These are phyloP conservation scores for Phytophthora capsici DNA, from an alignment of 352 stramenopile species.

Conservation along the genomic window DNA sequence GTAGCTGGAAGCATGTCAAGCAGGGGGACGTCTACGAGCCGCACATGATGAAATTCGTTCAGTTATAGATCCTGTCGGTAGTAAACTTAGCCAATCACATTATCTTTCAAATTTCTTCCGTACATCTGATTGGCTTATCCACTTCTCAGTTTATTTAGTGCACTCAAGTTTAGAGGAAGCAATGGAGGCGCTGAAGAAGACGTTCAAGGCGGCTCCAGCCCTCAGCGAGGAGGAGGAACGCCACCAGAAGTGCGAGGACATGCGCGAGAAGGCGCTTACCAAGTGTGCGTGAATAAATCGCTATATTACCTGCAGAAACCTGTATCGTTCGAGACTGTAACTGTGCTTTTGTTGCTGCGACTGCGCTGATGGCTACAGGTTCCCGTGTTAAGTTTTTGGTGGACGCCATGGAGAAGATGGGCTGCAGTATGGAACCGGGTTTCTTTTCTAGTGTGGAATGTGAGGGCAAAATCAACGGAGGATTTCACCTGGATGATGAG, in stretches of 20 bases:
- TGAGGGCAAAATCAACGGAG: constrained; percentile 86
- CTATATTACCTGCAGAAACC: neutral
- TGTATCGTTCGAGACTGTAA: neutral
- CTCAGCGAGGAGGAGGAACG: constrained; percentile 47
- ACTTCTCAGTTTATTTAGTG: neutral
- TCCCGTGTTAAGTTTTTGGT: constrained; percentile 83
- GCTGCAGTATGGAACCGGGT: constrained; percentile 71
- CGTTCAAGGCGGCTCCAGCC: constrained; percentile 49
- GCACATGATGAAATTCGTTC: constrained; percentile 2
- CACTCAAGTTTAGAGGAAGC: constrained; percentile 2
- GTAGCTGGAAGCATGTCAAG: constrained; percentile 13
- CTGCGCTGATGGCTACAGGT: constrained; percentile 38
- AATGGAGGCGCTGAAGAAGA: constrained; percentile 79
- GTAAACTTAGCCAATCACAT: constrained; percentile 8
- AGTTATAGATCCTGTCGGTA: constrained; percentile 1
- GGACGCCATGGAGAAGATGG: constrained; percentile 87
- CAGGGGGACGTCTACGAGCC: constrained; percentile 1
- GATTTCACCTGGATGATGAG: constrained; percentile 83
- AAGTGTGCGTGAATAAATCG: constrained; percentile 59
- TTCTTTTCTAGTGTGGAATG: constrained; percentile 89
- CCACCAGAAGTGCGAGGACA: constrained; percentile 65
- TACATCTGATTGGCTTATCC: constrained; percentile 5
- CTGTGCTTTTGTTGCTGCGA: constrained; percentile 4
- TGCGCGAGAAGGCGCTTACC: constrained; percentile 67
- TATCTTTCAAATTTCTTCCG: neutral